Conservation (phyloP, 73 alveolate genomes). For the Effrenium voratum region DNA sequence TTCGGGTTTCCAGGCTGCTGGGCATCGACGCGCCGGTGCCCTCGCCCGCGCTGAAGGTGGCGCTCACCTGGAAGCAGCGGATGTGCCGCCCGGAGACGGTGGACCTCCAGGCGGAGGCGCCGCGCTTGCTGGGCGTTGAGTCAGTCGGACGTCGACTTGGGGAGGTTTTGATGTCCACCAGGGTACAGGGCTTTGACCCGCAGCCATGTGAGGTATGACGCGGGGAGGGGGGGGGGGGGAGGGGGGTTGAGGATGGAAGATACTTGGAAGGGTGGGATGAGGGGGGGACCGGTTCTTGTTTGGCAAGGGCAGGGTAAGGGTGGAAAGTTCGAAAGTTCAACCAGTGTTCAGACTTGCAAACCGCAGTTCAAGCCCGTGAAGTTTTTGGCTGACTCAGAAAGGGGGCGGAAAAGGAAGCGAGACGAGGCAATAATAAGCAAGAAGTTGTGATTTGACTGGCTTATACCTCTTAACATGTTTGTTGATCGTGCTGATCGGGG, state of each 20-base stretch:
- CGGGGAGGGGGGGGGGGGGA: not conserved
- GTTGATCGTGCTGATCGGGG: no score
- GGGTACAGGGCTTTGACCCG: not conserved
- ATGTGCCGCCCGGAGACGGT: conserved; percentile 80
- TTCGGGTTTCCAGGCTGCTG: conserved; percentile 38
- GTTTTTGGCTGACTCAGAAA: no score
- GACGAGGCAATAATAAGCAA: no score
- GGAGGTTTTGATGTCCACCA: not conserved
- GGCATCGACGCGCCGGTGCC: conserved; percentile 88
- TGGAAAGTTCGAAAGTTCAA: no score
- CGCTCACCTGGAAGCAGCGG: conserved; percentile 88
- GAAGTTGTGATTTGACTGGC: no score
- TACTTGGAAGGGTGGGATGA: no score
- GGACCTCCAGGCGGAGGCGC: conserved; percentile 65
- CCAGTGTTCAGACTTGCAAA: no score
- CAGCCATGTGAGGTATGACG: not conserved
- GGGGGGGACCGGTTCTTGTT: no score
- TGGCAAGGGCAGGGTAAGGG: no score
- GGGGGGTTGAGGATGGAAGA: not conserved
- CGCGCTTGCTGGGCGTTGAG: not conserved
- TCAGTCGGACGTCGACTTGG: not conserved
- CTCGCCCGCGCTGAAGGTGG: conserved; percentile 66
- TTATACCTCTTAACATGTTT: no score
- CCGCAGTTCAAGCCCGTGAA: no score
- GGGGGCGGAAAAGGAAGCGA: no score